phyloP scores from a whole-genome alignment of 371 early-diverging fungal genomes.

The Mortierella polycephala region DNA sequence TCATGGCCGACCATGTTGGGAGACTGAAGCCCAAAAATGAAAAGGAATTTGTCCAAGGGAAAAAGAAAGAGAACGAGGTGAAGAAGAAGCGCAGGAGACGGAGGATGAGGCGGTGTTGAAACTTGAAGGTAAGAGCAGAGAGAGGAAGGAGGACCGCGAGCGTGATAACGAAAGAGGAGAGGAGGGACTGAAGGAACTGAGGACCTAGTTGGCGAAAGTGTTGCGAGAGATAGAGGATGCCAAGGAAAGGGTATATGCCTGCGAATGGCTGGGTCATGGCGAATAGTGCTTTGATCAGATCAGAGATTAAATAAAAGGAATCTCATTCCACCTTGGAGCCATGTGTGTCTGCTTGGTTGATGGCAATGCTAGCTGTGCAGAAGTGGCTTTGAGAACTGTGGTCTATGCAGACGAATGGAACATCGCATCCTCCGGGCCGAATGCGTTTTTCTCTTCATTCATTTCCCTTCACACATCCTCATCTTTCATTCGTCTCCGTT shows the following conservation, averaged over 20 bases:
- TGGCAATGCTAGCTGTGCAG: too few relatives aligned
- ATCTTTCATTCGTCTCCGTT: background rate
- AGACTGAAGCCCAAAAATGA: constrained; percentile 11
- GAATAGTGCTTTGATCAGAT: background rate
- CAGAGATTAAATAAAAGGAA: background rate
- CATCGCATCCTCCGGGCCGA: too few relatives aligned
- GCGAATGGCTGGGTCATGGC: constrained; percentile 4
- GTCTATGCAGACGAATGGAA: too few relatives aligned
- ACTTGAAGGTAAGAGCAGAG: constrained; percentile 25
- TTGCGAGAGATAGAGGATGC: constrained; percentile 16
- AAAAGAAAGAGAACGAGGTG: constrained; percentile 1
- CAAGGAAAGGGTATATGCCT: constrained; percentile 18
- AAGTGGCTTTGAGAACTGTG: too few relatives aligned
- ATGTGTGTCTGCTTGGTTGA: too few relatives aligned
- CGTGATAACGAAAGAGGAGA: constrained; percentile 17
- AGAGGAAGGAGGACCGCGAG: constrained; percentile 20
- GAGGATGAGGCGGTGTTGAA: constrained; percentile 12
- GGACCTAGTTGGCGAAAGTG: constrained; percentile 22
- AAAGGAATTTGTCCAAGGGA: background rate
- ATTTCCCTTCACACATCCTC: background rate
- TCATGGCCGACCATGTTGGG: constrained; percentile 25
- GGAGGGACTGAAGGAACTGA: constrained; percentile 18
- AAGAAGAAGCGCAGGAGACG: constrained; percentile 12
- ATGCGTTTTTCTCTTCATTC: too few relatives aligned
- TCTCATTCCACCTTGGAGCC: background rate